These are phyloP conservation scores for Phytophthora ramorum DNA, from an alignment of 352 stramenopile species.

Conservation along the genomic window DNA sequence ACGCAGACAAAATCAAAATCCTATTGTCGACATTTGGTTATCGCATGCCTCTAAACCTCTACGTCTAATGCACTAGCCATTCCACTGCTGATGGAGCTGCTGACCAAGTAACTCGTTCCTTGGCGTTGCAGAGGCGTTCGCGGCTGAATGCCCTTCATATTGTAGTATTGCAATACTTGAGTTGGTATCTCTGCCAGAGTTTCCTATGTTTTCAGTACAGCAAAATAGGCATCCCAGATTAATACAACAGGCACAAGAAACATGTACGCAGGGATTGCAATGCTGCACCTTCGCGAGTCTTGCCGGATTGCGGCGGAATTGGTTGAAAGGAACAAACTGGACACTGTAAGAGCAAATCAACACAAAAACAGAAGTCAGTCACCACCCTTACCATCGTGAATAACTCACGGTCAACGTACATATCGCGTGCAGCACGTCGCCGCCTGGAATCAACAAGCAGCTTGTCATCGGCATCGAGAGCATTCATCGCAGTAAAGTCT, in stretches of 20 bases:
- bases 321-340: conserved; percentile 81
- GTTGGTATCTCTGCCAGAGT: conserved; percentile 75
- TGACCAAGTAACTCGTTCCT: conserved; percentile 52
- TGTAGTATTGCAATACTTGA: conserved; percentile 70
- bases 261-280: not conserved
- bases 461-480: conserved; percentile 65
- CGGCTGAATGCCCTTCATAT: conserved; percentile 61
- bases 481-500: conserved; percentile 74
- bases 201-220: conserved; percentile 26
- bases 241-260: not conserved
- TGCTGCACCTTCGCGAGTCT: conserved; percentile 55
- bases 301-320: conserved; percentile 64
- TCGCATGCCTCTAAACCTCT: conserved; percentile 27
- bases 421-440: conserved; percentile 56
- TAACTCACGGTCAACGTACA: conserved; percentile 48
- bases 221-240: not conserved
- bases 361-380: not conserved
- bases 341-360: conserved; percentile 50
- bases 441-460: conserved; percentile 52
- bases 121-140: conserved; percentile 61
- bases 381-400: not conserved
- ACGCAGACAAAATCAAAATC: not conserved
- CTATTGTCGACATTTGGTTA: conserved; percentile 4
- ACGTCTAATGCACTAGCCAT: conserved; percentile 33
- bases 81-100: conserved; percentile 29